phyloP scores from a whole-genome alignment of 2,329 filamentous ascomycete genomes.

The Trichoderma aggressivum region DNA sequence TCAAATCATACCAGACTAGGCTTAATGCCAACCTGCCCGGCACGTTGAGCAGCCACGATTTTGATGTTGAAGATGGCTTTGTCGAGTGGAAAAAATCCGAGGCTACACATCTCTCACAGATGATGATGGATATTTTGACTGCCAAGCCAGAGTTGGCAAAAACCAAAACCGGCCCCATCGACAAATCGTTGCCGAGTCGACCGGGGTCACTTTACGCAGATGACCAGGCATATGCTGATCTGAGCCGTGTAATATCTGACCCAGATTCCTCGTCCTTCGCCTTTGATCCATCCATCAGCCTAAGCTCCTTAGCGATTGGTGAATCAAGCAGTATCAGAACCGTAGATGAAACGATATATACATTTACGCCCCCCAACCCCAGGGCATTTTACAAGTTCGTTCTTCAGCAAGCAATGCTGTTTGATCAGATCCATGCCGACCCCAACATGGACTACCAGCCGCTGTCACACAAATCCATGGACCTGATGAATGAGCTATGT shows the following conservation, averaged over 20 bases:
- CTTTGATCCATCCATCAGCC: constrained; percentile 65
- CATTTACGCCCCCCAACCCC: constrained; percentile 83
- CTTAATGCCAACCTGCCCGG: constrained; percentile 75
- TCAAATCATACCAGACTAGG: constrained; percentile 90
- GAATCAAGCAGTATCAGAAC: constrained; percentile 49
- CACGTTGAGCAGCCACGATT: constrained; percentile 79
- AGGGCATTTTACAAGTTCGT: constrained; percentile 80
- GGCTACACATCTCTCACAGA: constrained; percentile 78
- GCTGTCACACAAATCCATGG: constrained; percentile 74
- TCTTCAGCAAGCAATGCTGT: constrained; percentile 69
- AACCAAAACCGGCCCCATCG: constrained; percentile 58
- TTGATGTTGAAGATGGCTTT: constrained; percentile 85
- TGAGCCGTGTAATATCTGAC: constrained; percentile 50
- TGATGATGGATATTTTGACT: constrained; percentile 88
- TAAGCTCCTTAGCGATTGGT: constrained; percentile 62
- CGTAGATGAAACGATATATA: constrained; percentile 68
- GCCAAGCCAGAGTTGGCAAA: constrained; percentile 83
- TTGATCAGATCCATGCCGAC: constrained; percentile 57
- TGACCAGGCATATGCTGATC: constrained; percentile 51
- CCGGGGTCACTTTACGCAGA: constrained; percentile 45
- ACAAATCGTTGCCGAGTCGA: constrained; percentile 54
- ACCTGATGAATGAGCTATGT: constrained; percentile 80
- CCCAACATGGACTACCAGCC: constrained; percentile 48
- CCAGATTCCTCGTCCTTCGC: constrained; percentile 41
- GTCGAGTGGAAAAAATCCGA: constrained; percentile 91